These are phyloP conservation scores for Arachnomyces sp. DNA, from an alignment of 2,329 filamentous ascomycete genomes.

Conservation along the genomic window DNA sequence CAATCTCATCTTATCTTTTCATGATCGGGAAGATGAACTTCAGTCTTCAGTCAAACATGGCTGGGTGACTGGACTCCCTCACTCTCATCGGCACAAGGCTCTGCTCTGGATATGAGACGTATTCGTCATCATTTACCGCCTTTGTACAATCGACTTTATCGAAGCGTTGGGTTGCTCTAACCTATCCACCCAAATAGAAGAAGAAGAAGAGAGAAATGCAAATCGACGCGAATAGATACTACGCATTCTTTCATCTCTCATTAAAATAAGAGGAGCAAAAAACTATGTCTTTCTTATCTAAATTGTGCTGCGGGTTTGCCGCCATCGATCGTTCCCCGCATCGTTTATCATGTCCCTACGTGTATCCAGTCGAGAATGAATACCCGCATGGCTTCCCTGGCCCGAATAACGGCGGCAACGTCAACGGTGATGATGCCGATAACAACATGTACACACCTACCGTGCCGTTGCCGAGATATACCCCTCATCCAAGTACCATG, in stretches of 20 bases:
- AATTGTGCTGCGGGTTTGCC: constrained; percentile 20
- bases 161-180: too few relatives aligned
- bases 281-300: constrained; percentile 18
- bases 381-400: constrained; percentile 6
- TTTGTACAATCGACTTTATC: too few relatives aligned
- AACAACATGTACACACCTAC: constrained; percentile 25
- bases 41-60: too few relatives aligned
- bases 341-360: background rate
- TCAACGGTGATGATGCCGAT: constrained; percentile 6
- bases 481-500: constrained; percentile 30
- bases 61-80: too few relatives aligned
- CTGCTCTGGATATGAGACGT: too few relatives aligned
- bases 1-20: too few relatives aligned
- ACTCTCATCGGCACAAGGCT: too few relatives aligned
- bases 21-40: too few relatives aligned
- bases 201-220: constrained; percentile 3
- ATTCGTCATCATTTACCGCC: too few relatives aligned
- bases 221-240: background rate
- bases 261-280: background rate
- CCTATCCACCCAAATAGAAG: too few relatives aligned
- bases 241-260: background rate
- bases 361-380: background rate
- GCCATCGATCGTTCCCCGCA: constrained; percentile 3
- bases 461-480: constrained; percentile 34
- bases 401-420: constrained; percentile 11